Conservation (phyloP, 202 grass and related monocot species). For the Brachypodium distachyon region DNA sequence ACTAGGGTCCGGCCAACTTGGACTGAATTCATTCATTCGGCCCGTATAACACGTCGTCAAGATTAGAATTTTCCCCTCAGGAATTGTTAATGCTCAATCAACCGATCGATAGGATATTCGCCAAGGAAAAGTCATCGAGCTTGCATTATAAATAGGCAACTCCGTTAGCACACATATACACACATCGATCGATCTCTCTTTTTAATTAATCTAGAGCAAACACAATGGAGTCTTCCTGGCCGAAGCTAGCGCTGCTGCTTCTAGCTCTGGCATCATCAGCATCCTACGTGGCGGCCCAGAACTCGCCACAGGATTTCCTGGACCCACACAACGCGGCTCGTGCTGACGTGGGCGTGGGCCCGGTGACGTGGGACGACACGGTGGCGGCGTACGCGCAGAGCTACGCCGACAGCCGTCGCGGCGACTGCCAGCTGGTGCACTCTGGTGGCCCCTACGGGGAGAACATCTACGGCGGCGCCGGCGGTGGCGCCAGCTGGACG, state of each 20-base stretch:
- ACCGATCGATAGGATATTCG: too few relatives aligned
- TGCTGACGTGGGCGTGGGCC: slow-evolving; percentile 6
- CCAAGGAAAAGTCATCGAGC: neutral
- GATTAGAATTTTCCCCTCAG: neutral
- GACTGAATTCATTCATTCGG: neutral
- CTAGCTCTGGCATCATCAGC: too few relatives aligned
- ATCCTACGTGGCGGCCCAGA: too few relatives aligned
- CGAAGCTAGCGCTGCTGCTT: neutral
- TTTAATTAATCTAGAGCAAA: neutral
- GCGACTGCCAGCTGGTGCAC: slow-evolving; percentile 29
- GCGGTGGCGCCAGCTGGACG: neutral
- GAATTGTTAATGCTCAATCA: too few relatives aligned
- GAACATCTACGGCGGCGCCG: slow-evolving; percentile 32
- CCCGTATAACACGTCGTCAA: neutral
- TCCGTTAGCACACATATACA: neutral
- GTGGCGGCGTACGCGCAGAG: slow-evolving; percentile 24
- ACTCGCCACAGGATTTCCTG: slow-evolving; percentile 33
- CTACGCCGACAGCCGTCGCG: slow-evolving; percentile 12
- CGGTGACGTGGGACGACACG: slow-evolving; percentile 27
- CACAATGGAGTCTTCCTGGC: neutral
- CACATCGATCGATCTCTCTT: too few relatives aligned
- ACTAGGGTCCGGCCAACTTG: neutral
- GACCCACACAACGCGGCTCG: slow-evolving; percentile 36
- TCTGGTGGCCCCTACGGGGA: slow-evolving; percentile 33
- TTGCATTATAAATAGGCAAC: neutral